Base-by-base conservation (phyloP, 192 early-diverging fungal species). In the Entophlyctis luteolus region DNA sequence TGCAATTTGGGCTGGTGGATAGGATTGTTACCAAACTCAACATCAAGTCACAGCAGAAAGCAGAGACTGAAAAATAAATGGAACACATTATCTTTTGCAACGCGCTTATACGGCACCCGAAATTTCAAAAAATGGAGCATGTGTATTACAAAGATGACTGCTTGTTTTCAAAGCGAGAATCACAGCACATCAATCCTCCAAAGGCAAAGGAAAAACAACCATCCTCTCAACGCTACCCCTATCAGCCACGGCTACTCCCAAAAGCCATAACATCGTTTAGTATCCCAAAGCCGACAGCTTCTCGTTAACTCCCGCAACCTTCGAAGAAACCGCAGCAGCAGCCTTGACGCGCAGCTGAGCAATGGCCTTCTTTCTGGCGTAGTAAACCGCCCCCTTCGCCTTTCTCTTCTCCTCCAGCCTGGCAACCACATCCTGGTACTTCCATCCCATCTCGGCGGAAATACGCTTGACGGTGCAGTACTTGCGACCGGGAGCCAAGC, bases 341-440 rank as follows among this genome's bases (percentile, higher is more conserved):
- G 89, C 90, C 86, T 93, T 85, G 79, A 85, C 89, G 34, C 65
- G 58, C 39, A 74, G 54, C 50, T 73, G 63, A 50, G 72, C 66
- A 14, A 84, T 49, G 39, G 79, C 78, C 85, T 84, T 86, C 77
- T 86, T 86, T 85, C 89, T 90, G 78, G 95, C 89, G 84, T 95
- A 97, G 87, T 82, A 96, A 70, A 90, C 93, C 74, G 88, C 79
- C 77, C 81, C 78, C 81, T 91, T 90, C 79, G 89, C 90, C 92
- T 97, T 98, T 79, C 97, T 90, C 91, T 99, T 97, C 82, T 93
- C 94, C 85, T 99, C 97, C 63, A 99, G 87, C 76, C 89, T 87
- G 79, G 86, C 87, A 75, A 99, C 91, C 67, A 99, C 90, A 72
- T 93, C 94, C 79, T 94, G 83, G 91, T 98, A 97, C 84, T 98